Base-by-base conservation (phyloP, 192 early-diverging fungal species). In the Coemansia sp. region DNA sequence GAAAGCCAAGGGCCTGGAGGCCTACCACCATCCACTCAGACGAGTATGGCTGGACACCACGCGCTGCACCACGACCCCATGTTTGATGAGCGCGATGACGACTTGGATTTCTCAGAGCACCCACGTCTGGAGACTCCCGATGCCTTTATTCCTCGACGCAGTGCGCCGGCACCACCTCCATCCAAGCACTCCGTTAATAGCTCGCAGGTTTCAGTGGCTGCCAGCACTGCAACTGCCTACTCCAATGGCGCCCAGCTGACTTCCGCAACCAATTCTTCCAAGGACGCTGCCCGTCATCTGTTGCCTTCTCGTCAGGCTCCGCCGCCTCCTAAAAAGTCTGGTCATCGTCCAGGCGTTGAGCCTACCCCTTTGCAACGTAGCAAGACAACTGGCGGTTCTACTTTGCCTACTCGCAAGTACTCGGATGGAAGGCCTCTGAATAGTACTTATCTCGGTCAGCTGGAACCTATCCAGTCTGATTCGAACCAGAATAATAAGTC, bases 391-490 rank as follows among this genome's bases (percentile, higher is more conserved):
- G 69, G 73, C 23, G 69, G 63, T 60, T 63, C 69, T 7, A 67
- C 21, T 28, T 48, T 71, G 67, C 69, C 69, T 3, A 67, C 78
- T 23, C 78, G 78, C 64, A 81, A 81, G 70, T 63, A 72, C 58
- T 71, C 78, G 27, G 78, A 81, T 24, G 78, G 66, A 25, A 67
- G 72, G 56, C 73, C 73, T 28, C 69, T 81, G 18, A 75, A 81
- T 56, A 81, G 78, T 73, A 75, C 78, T 24, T 81, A 81, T 31
- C 64, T 81, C 44, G 78, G 78, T 14, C 73, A 76, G 69, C 73
- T 81, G 19, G 78, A 81, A 73, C 78, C 78, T 21, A 58, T 81
- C 32, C 78, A 81, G 63, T 54, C 57, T 21, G 74, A 72, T 48
- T 22, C 62, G 2, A 64, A 55, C 56, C 73, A 69, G 57, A 67